Evolutionary conservation across 306 rosid species (phyloP).

Genomic region (Glycine tomentella): DNA sequence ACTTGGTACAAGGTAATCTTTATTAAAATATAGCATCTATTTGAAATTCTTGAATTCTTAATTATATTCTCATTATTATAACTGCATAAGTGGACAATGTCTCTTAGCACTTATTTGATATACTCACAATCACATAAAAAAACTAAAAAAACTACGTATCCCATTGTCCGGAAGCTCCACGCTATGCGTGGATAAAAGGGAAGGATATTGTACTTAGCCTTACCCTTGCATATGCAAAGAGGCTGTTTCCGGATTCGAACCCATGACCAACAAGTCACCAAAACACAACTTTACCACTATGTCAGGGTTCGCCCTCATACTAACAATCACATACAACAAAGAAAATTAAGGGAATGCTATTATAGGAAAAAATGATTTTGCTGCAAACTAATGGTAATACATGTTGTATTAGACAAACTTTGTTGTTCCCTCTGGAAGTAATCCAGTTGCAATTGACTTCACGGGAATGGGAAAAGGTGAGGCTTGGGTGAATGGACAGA

Average conservation of each 20-base stretch:
- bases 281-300: too few relatives aligned
- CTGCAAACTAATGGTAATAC: constrained; percentile 41
- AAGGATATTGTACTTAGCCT: too few relatives aligned
- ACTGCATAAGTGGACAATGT: constrained; percentile 16
- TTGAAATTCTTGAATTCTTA: neutral
- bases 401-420: constrained; percentile 69
- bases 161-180: too few relatives aligned
- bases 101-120: neutral
- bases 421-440: constrained; percentile 68
- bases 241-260: too few relatives aligned
- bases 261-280: too few relatives aligned
- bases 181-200: too few relatives aligned
- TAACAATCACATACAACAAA: too few relatives aligned
- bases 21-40: neutral
- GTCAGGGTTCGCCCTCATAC: too few relatives aligned
- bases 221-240: too few relatives aligned
- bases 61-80: neutral
- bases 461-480: constrained; percentile 94
- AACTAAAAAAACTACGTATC: too few relatives aligned
- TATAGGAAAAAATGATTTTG: neutral
- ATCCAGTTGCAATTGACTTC: constrained; percentile 89
- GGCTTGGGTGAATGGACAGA: constrained; percentile 98
- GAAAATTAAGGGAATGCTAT: too few relatives aligned
- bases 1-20: constrained; percentile 93
- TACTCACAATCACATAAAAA: too few relatives aligned